These are phyloP conservation scores for Penicillium argentinense DNA, from an alignment of 495 filamentous ascomycete species.

Conservation along the genomic window DNA sequence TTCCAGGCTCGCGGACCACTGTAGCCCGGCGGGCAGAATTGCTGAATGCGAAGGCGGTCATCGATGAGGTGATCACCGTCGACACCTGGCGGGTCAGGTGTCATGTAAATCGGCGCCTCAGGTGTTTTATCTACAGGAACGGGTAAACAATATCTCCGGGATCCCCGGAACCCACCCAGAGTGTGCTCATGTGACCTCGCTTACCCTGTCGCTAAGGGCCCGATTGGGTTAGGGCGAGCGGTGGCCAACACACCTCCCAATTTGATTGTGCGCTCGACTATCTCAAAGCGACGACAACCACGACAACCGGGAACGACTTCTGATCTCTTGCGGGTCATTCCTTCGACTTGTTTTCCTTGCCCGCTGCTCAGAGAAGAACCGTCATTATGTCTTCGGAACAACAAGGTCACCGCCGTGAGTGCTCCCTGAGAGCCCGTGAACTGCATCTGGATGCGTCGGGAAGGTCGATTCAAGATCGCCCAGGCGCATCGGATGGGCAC, in stretches of 20 bases:
- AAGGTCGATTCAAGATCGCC: neutral
- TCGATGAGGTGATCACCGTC: constrained; percentile 8
- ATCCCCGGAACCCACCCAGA: constrained; percentile 14
- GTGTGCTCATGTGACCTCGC: constrained; percentile 39
- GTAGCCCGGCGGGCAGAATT: constrained; percentile 32
- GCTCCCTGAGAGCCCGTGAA: constrained; percentile 20
- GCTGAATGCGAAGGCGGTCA: constrained; percentile 17
- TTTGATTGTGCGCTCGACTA: constrained; percentile 47
- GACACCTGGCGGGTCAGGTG: neutral
- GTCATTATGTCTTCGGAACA: constrained; percentile 80
- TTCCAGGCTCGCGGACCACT: constrained; percentile 34
- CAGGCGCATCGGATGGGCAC: constrained; percentile 17
- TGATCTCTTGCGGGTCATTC: constrained; percentile 52
- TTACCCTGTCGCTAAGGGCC: constrained; percentile 46
- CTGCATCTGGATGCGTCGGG: too few relatives aligned
- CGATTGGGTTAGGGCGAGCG: constrained; percentile 40
- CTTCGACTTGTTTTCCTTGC: constrained; percentile 51
- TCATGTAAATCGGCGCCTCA: constrained; percentile 4
- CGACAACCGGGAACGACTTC: constrained; percentile 47
- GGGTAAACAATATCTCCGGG: constrained; percentile 20
- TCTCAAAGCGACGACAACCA: constrained; percentile 53
- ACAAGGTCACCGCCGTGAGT: constrained; percentile 81
- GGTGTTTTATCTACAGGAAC: neutral
- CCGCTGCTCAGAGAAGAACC: constrained; percentile 47
- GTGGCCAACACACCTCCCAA: constrained; percentile 43